phyloP scores from a whole-genome alignment of 352 stramenopile genomes.

The Phytophthora colocasiae region DNA sequence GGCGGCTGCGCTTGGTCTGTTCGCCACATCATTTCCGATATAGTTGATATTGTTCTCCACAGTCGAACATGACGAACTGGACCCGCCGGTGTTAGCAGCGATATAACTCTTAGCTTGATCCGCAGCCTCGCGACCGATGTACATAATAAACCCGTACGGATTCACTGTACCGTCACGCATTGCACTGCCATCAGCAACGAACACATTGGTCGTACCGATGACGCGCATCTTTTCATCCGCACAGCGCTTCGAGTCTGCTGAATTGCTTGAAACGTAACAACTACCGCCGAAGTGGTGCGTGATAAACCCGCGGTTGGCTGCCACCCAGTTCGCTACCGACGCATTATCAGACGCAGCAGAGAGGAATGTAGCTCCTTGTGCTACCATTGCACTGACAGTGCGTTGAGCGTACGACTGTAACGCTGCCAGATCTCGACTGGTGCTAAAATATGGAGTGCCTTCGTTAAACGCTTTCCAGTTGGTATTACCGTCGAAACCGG shows the following conservation, averaged over 20 bases:
- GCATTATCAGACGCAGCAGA: constrained; percentile 30
- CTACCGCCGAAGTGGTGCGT: constrained; percentile 76
- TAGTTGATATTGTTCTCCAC: constrained; percentile 54
- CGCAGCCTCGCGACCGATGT: constrained; percentile 59
- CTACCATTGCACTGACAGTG: constrained; percentile 43
- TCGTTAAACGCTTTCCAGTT: constrained; percentile 51
- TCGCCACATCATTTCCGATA: constrained; percentile 51
- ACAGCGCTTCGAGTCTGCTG: constrained; percentile 51
- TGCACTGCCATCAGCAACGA: constrained; percentile 56
- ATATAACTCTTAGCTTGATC: constrained; percentile 47
- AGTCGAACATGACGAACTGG: constrained; percentile 27
- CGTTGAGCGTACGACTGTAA: constrained; percentile 53
- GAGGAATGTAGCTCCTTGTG: constrained; percentile 56
- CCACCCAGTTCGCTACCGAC: constrained; percentile 56
- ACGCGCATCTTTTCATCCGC: constrained; percentile 65
- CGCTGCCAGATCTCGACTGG: constrained; percentile 54
- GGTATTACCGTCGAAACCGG: constrained; percentile 47
- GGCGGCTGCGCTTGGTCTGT: constrained; percentile 30
- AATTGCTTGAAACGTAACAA: constrained; percentile 64
- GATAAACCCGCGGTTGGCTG: constrained; percentile 31
- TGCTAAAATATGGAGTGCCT: constrained; percentile 45
- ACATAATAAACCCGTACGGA: constrained; percentile 79
- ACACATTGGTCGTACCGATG: constrained; percentile 70
- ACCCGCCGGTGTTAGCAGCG: constrained; percentile 9
- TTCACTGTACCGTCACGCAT: constrained; percentile 70